Conservation (phyloP, 179 eudicot genomes). For the Nepenthes alata region DNA sequence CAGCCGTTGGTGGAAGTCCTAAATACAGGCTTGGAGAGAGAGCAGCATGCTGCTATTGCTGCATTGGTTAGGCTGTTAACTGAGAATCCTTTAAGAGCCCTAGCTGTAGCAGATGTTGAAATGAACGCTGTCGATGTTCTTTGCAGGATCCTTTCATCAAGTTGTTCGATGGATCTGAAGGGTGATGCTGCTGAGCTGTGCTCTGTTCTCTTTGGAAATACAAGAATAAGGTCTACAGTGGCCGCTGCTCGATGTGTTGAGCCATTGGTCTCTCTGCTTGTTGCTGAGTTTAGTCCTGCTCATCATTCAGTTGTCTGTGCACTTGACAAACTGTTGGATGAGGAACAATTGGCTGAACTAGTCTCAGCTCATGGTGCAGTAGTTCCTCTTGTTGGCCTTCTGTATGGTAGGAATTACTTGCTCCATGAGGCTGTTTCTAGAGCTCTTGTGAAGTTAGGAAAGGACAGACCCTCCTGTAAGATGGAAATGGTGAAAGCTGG, state of each 20-base stretch:
- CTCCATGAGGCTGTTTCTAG: slow-evolving; percentile 83
- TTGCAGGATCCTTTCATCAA: slow-evolving; percentile 74
- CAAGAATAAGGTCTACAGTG: slow-evolving; percentile 75
- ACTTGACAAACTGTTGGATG: slow-evolving; percentile 82
- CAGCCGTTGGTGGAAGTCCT: slow-evolving; percentile 94
- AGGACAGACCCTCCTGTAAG: slow-evolving; percentile 92
- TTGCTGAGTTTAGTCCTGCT: slow-evolving; percentile 69
- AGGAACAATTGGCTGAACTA: slow-evolving; percentile 80
- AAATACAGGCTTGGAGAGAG: slow-evolving; percentile 81
- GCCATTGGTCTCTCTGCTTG: slow-evolving; percentile 83
- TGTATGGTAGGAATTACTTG: slow-evolving; percentile 63
- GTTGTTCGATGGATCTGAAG: slow-evolving; percentile 77
- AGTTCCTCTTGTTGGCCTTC: slow-evolving; percentile 85
- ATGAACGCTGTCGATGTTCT: slow-evolving; percentile 91
- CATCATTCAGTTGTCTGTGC: slow-evolving; percentile 82
- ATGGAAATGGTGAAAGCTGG: slow-evolving; percentile 98
- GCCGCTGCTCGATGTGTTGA: slow-evolving; percentile 93
- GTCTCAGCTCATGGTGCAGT: slow-evolving; percentile 92
- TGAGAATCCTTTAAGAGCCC: slow-evolving; percentile 79
- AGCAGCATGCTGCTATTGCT: slow-evolving; percentile 99
- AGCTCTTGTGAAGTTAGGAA: slow-evolving; percentile 94
- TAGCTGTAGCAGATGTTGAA: slow-evolving; percentile 83
- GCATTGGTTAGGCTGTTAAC: slow-evolving; percentile 72
- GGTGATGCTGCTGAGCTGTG: slow-evolving; percentile 92
- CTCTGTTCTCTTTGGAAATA: slow-evolving; percentile 78